These are phyloP conservation scores for Phytopythium delawarense DNA, from an alignment of 352 stramenopile species.

Conservation along the genomic window DNA sequence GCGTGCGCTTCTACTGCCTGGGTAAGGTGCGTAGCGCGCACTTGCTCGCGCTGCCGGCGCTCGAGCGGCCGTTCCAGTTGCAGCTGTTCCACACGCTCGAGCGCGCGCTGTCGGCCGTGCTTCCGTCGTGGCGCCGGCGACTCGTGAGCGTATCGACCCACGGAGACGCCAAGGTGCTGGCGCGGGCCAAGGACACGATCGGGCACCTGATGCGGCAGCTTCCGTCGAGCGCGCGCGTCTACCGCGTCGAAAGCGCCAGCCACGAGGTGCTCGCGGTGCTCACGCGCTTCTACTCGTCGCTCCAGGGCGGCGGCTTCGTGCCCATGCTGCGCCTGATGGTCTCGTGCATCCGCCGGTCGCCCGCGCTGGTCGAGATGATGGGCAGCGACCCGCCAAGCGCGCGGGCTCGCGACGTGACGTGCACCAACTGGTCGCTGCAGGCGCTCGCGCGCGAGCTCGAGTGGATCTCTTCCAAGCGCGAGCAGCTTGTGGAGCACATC, in stretches of 20 bases:
- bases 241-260: conserved; percentile 26
- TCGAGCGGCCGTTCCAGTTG: conserved; percentile 27
- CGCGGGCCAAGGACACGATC: conserved; percentile 25
- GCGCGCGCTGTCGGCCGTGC: conserved; percentile 24
- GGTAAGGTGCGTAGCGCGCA: conserved; percentile 36
- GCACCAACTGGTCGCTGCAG: conserved; percentile 8
- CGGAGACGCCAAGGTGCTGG: conserved; percentile 25
- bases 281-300: conserved; percentile 37
- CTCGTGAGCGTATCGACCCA: conserved; percentile 34
- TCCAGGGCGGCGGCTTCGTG: conserved; percentile 35
- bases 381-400: conserved; percentile 11
- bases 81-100: conserved; percentile 31
- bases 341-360: conserved; percentile 26
- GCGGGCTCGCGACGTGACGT: conserved; percentile 4
- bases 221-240: conserved; percentile 13
- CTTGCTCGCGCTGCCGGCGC: conserved; percentile 30
- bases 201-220: conserved; percentile 25
- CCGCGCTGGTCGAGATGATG: conserved; percentile 29
- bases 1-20: conserved; percentile 30
- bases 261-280: conserved; percentile 33
- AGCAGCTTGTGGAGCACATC: conserved; percentile 42
- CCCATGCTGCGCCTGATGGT: conserved; percentile 26
- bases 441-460: conserved; percentile 30
- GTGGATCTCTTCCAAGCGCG: conserved; percentile 53
- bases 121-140: conserved; percentile 31